Base-by-base conservation (phyloP, 2,329 filamentous ascomycete genomes). In the Chrysosporium queenslandicum region DNA sequence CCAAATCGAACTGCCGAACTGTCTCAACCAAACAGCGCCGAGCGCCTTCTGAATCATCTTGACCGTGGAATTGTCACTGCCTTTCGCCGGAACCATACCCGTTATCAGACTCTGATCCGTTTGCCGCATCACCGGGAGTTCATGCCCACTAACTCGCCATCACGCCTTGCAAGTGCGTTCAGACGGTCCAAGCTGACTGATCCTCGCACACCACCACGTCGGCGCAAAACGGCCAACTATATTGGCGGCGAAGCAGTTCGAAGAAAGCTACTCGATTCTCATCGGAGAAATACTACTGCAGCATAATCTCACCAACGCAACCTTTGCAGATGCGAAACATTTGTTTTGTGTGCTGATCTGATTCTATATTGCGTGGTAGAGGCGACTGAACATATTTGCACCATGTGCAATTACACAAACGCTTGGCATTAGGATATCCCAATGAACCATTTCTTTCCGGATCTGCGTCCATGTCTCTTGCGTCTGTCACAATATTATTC, bases 51-150 rank as follows among this genome's bases (percentile, higher is more conserved):
- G n/a, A 76, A 77, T 50, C 82, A 85, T 58, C 80, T 89, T 36
- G 81, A 85, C 61, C 79, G 81, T 58, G 79, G 82, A 53, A 80
- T 84, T 12, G 86, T 92, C 32, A 85, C 85, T 34, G 85, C 86
- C 1, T 94, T 92, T 74, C 86, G 86, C 52, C 74, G 72, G 39
- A 78, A 78, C 57, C 74, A 77, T 60, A 71, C 70, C 62, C 66
- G 71, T 56, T 71, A 78, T 63, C 68, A 76, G 60, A 64, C 74
- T 55, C 61, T 73, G 62, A 68, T 74, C 60, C 69, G 74, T 58
- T 65, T 66, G 74, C 73, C 70, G 23, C 68, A 72, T 53, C 68
- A 73, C 57, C 64, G 67, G 46, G 67, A 73, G 58, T 68, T 72
- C 56, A 67, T 73, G 67, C 68, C 70, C 6, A 66, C 70, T 37